These are phyloP conservation scores for Phytophthora gonapodyides DNA, from an alignment of 352 stramenopile species.

Conservation along the genomic window DNA sequence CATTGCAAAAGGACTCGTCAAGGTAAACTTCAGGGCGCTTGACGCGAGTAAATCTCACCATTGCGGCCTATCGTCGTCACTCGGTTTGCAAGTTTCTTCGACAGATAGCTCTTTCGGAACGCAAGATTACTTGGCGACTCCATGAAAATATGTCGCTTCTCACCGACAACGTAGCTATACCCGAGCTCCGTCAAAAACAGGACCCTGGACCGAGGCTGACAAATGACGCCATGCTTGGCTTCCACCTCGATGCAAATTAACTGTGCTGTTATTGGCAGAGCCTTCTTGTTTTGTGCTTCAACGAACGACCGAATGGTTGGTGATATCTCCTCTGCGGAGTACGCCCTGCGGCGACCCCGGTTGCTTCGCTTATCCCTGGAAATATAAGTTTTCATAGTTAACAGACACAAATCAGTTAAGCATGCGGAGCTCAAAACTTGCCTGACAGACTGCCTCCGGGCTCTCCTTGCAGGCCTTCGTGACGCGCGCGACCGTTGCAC, in stretches of 20 bases:
- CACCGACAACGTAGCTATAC: slow-evolving; percentile 16
- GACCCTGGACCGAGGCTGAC: slow-evolving; percentile 3
- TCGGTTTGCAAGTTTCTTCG: slow-evolving; percentile 27
- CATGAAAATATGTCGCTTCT: slow-evolving; percentile 27
- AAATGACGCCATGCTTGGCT: not conserved
- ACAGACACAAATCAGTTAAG: slow-evolving; percentile 1
- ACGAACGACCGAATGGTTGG: slow-evolving; percentile 1
- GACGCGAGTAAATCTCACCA: not conserved
- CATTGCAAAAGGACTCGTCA: slow-evolving; percentile 32
- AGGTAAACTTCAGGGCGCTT: slow-evolving; percentile 19
- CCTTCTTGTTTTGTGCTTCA: slow-evolving; percentile 13
- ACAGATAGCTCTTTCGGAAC: slow-evolving; percentile 18
- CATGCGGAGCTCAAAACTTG: not conserved
- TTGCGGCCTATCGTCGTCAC: not conserved
- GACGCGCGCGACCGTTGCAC: not conserved
- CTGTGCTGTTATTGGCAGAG: slow-evolving; percentile 16
- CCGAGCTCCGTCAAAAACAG: slow-evolving; percentile 13
- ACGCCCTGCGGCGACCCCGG: not conserved
- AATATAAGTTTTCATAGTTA: slow-evolving; percentile 3
- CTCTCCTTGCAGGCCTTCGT: slow-evolving; percentile 5
- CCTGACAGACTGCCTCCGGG: not conserved
- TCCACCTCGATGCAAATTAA: slow-evolving; percentile 8
- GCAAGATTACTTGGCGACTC: slow-evolving; percentile 11
- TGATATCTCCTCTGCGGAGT: too few species aligned
- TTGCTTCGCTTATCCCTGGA: not conserved